These are phyloP conservation scores for Apophysomyces ossiformis DNA, from an alignment of 371 early-diverging fungal species.

Conservation along the genomic window DNA sequence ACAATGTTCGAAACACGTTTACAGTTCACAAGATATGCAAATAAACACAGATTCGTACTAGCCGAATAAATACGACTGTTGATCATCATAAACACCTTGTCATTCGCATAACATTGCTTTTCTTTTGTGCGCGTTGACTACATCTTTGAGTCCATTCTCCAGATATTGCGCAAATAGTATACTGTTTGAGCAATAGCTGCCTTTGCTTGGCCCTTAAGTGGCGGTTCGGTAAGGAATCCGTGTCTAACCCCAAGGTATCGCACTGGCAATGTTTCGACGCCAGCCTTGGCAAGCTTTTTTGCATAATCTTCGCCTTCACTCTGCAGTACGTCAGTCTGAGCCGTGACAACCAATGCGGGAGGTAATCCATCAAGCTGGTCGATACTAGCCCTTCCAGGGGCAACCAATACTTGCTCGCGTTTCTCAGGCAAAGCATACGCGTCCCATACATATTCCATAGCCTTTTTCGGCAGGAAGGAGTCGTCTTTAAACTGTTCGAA, in stretches of 20 bases:
- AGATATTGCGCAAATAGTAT: slow-evolving; percentile 20
- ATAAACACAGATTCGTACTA: neutral
- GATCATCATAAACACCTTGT: too few species aligned
- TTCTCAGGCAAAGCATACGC: slow-evolving; percentile 21
- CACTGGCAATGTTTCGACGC: slow-evolving; percentile 24
- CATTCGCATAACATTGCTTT: neutral
- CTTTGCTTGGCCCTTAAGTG: slow-evolving; percentile 15
- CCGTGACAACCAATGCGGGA: slow-evolving; percentile 37
- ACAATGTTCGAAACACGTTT: too few species aligned
- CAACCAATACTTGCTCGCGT: slow-evolving; percentile 8
- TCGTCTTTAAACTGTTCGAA: slow-evolving; percentile 21
- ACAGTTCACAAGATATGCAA: too few species aligned
- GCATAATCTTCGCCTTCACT: slow-evolving; percentile 44
- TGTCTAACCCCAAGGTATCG: slow-evolving; percentile 30
- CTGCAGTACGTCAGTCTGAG: slow-evolving; percentile 41
- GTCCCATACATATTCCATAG: slow-evolving; percentile 26
- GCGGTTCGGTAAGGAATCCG: slow-evolving; percentile 30
- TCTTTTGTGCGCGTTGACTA: neutral
- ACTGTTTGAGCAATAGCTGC: slow-evolving; percentile 30
- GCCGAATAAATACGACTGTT: neutral
- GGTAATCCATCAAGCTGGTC: slow-evolving; percentile 39
- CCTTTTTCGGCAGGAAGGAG: slow-evolving; percentile 14
- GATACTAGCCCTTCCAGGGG: slow-evolving; percentile 24
- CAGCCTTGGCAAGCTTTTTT: slow-evolving; percentile 30
- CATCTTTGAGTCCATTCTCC: slow-evolving; percentile 15